These are phyloP conservation scores for Pisolithus albus DNA, from an alignment of 768 basidiomycete genomes.

Conservation along the genomic window DNA sequence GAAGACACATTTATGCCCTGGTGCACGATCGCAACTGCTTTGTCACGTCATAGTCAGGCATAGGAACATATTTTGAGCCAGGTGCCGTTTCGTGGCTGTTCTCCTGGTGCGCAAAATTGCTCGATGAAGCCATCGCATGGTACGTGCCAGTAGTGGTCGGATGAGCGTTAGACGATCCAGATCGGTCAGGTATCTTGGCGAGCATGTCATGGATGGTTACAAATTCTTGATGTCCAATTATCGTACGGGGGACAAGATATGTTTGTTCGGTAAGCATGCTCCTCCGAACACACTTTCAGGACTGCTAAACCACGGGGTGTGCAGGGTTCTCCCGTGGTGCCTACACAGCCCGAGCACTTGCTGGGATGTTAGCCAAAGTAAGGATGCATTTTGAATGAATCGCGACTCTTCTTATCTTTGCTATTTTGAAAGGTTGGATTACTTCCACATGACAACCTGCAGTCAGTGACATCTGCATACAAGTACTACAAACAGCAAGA, in stretches of 20 bases:
- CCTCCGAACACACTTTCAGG: not conserved
- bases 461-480: slow-evolving; percentile 71
- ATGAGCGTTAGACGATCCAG: not conserved
- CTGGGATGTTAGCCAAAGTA: slow-evolving; percentile 69
- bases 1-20: not conserved
- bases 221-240: slow-evolving; percentile 76
- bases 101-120: slow-evolving; percentile 48
- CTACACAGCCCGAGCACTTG: slow-evolving; percentile 64
- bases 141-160: slow-evolving; percentile 21
- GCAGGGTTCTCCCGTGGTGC: slow-evolving; percentile 72
- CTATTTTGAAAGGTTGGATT: slow-evolving; percentile 51
- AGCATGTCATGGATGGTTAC: slow-evolving; percentile 71
- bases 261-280: slow-evolving; percentile 51
- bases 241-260: slow-evolving; percentile 64
- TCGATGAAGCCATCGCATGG: slow-evolving; percentile 73
- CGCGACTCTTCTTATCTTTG: not conserved
- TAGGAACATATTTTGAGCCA: slow-evolving; percentile 49
- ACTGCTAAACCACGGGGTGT: slow-evolving; percentile 8
- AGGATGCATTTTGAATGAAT: not conserved
- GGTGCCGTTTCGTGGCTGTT: slow-evolving; percentile 61
- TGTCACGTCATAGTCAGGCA: slow-evolving; percentile 33
- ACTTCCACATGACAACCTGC: slow-evolving; percentile 56
- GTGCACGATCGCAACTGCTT: not conserved
- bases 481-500: slow-evolving; percentile 57
- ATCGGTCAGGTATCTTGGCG: slow-evolving; percentile 53